phyloP scores from a whole-genome alignment of 2,329 filamentous ascomycete species.

The Nannizzia gypsea region DNA sequence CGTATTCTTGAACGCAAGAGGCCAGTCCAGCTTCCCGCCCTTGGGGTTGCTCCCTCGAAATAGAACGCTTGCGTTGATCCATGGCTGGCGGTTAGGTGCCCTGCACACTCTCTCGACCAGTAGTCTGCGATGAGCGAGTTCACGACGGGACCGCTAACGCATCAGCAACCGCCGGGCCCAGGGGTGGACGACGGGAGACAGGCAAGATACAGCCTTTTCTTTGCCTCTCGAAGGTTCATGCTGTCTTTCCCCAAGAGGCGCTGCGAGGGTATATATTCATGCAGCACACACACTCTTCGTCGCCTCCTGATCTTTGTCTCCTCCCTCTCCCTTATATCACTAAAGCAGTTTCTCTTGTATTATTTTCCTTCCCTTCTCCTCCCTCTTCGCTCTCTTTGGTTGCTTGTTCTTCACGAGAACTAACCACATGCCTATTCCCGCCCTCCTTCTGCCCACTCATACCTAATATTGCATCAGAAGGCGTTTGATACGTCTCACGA shows the following conservation, averaged over 20 bases:
- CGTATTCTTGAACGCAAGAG: constrained; percentile 6
- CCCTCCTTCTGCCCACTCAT: constrained; percentile 6
- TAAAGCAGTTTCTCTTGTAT: neutral
- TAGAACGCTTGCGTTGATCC: constrained; percentile 1
- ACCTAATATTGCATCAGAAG: constrained; percentile 9
- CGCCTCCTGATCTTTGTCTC: neutral
- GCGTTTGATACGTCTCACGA: constrained; percentile 9
- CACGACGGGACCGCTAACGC: constrained; percentile 1
- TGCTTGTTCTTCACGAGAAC: constrained; percentile 10
- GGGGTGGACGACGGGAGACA: neutral
- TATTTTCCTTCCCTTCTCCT: constrained; percentile 4
- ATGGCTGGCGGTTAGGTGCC: constrained; percentile 3
- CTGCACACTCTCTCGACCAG: constrained; percentile 1
- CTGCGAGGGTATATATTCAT: constrained; percentile 5
- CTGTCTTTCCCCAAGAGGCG: neutral
- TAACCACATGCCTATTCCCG: constrained; percentile 11
- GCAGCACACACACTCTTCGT: neutral
- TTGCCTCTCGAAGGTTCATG: neutral
- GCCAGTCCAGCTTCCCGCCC: neutral
- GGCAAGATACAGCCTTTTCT: neutral
- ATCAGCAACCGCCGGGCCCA: constrained; percentile 3
- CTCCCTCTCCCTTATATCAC: neutral
- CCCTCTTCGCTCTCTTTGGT: constrained; percentile 1
- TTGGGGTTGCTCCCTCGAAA: neutral
- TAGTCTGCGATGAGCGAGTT: constrained; percentile 1